Conservation (phyloP, 2,329 filamentous ascomycete genomes). For the Colletotrichum salicis region DNA sequence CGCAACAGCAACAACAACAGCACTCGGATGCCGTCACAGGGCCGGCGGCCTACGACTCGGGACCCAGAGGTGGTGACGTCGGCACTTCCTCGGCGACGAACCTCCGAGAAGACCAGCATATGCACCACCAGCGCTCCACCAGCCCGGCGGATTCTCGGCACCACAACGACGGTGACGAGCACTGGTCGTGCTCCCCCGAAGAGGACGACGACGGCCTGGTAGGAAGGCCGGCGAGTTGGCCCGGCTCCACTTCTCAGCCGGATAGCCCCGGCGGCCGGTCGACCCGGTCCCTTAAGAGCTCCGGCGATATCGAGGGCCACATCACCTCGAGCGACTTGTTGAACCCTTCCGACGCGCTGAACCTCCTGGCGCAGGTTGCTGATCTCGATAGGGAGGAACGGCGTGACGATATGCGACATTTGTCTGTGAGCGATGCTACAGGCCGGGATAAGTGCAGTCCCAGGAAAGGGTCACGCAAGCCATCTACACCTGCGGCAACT, state of each 20-base stretch:
- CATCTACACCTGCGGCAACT: slow-evolving; percentile 1
- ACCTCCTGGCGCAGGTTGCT: slow-evolving; percentile 53
- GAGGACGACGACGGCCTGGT: slow-evolving; percentile 12
- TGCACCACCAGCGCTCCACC: not conserved
- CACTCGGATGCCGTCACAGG: not conserved
- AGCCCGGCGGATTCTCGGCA: not conserved
- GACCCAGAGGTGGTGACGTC: not conserved
- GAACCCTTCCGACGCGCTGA: slow-evolving; percentile 54
- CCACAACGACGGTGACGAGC: slow-evolving; percentile 29
- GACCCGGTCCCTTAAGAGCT: slow-evolving; percentile 25
- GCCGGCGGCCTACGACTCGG: not conserved
- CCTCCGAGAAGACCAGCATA: not conserved
- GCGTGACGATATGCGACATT: slow-evolving; percentile 33
- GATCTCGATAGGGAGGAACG: slow-evolving; percentile 45
- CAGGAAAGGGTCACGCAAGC: slow-evolving; percentile 3
- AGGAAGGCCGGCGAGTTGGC: slow-evolving; percentile 27
- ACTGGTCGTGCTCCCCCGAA: slow-evolving; percentile 36
- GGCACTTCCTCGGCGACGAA: not conserved
- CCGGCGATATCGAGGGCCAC: slow-evolving; percentile 48
- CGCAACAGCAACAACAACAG: not conserved
- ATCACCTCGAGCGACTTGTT: slow-evolving; percentile 53
- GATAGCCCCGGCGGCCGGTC: slow-evolving; percentile 34
- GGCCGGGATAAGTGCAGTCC: slow-evolving; percentile 30
- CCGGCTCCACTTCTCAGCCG: slow-evolving; percentile 29
- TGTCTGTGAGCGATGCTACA: slow-evolving; percentile 18